Percentiles rank a stretch among this genome's conserved stretches.
phyloP scores from a whole-genome alignment of 208 protist species.

The Entamoeba invadens region DNA sequence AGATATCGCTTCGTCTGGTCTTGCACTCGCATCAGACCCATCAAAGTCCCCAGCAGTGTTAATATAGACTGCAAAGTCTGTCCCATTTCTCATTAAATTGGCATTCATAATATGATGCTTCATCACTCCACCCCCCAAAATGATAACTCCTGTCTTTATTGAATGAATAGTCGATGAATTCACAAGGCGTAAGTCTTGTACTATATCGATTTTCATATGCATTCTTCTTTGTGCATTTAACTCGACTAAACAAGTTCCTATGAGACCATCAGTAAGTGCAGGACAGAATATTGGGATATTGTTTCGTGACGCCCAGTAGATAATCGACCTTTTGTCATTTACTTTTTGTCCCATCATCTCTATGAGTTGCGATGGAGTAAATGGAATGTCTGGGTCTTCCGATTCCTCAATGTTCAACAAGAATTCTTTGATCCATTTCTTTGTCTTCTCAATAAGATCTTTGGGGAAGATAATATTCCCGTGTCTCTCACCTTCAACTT shows the following conservation, averaged over 20 bases:
- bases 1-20: constrained; percentile 92
- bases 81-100: constrained; percentile 92
- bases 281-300: constrained; percentile 95
- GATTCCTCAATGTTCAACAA: constrained; percentile 66
- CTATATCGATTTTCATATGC: constrained; percentile 79
- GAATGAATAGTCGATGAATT: constrained; percentile 78
- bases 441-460: constrained; percentile 95
- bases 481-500: constrained; percentile 51
- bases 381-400: constrained; percentile 53
- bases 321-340: constrained; percentile 69
- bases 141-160: constrained; percentile 79
- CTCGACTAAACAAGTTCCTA: constrained; percentile 99
- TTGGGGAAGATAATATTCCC: constrained; percentile 98
- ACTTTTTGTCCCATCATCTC: constrained; percentile 76
- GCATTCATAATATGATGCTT: constrained; percentile 98
- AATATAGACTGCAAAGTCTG: constrained; percentile 83
- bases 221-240: constrained; percentile 79
- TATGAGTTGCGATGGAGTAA: constrained; percentile 85
- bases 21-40: constrained; percentile 78
- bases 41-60: constrained; percentile 89
- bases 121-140: constrained; percentile 84
- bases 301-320: constrained; percentile 91
- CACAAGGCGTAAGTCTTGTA: constrained; percentile 76
- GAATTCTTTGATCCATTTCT: constrained; percentile 95
- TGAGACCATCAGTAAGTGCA: constrained; percentile 84